phyloP scores from a whole-genome alignment of 2,329 filamentous ascomycete species.

The Stachybotrys chlorohalonatus region DNA sequence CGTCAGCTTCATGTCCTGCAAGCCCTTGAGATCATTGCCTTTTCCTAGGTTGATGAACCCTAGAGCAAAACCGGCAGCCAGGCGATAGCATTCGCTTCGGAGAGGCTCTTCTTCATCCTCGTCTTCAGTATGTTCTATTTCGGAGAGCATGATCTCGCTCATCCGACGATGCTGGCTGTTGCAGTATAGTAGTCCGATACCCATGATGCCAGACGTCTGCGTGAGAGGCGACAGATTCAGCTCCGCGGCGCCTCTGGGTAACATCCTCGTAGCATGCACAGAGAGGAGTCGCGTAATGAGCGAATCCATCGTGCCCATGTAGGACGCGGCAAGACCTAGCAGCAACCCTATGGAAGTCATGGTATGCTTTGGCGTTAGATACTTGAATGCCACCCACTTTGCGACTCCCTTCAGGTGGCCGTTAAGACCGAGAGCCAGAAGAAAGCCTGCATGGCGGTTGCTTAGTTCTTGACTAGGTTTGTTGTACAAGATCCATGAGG shows the following conservation, averaged over 20 bases:
- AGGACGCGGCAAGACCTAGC: conserved; percentile 84
- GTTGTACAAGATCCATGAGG: conserved; percentile 98
- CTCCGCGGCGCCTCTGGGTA: conserved; percentile 86
- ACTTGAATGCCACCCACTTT: conserved; percentile 98
- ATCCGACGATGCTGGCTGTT: conserved; percentile 94
- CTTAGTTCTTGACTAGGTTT: conserved; percentile 80
- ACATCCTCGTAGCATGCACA: conserved; percentile 90
- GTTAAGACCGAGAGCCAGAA: conserved; percentile 84
- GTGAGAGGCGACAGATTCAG: conserved; percentile 87
- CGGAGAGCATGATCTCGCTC: conserved; percentile 98
- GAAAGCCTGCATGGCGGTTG: conserved; percentile 91
- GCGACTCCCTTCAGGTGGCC: conserved; percentile 90
- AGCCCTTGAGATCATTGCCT: conserved; percentile 75
- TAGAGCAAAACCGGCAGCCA: conserved; percentile 87
- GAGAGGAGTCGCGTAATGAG: conserved; percentile 87
- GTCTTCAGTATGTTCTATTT: conserved; percentile 78
- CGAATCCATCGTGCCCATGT: conserved; percentile 94
- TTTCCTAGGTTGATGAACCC: conserved; percentile 93
- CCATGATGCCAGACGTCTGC: conserved; percentile 95
- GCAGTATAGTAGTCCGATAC: conserved; percentile 88
- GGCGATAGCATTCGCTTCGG: conserved; percentile 89
- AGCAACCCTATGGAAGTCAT: conserved; percentile 98
- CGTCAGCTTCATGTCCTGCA: conserved; percentile 89
- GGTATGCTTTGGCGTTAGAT: conserved; percentile 96
- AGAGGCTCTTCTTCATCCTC: conserved; percentile 78